Evolutionary conservation across 163 green algal genomes (phyloP).

Genomic region (Scenedesmus sp.): DNA sequence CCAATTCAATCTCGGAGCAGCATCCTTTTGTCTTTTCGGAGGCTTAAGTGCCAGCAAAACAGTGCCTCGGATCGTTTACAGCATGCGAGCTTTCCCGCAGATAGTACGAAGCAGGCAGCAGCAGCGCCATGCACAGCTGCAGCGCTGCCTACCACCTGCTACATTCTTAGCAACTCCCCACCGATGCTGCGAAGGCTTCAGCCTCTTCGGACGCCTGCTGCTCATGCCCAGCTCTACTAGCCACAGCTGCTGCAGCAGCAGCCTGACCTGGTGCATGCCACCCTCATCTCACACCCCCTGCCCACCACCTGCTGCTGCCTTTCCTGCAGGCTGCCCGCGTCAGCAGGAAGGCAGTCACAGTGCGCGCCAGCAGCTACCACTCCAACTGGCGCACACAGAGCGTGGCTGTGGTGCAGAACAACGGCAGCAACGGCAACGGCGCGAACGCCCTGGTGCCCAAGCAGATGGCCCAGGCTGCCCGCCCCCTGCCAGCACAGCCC

Average conservation of each 20-base stretch:
- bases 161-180: not conserved
- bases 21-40: not conserved
- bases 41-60: not conserved
- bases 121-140: not conserved
- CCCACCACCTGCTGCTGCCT: not conserved
- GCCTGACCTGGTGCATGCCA: not conserved
- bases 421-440: not conserved
- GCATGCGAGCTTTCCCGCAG: slow-evolving; percentile 8
- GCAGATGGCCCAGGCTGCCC: slow-evolving; percentile 37
- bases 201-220: not conserved
- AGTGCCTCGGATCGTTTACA: not conserved
- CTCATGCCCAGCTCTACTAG: not conserved
- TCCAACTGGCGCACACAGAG: slow-evolving; percentile 42
- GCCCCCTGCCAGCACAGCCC: slow-evolving; percentile 31
- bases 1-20: not conserved
- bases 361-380: slow-evolving; percentile 22
- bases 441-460: slow-evolving; percentile 20
- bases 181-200: not conserved
- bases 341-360: slow-evolving; percentile 24
- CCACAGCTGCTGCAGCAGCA: not conserved
- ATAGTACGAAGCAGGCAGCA: slow-evolving; percentile 13
- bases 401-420: slow-evolving; percentile 1
- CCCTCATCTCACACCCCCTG: not conserved
- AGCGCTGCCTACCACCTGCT: not conserved
- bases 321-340: not conserved